Evolutionary conservation across 345 rosid genomes (phyloP).

Genomic region (Heritiera fomes): DNA sequence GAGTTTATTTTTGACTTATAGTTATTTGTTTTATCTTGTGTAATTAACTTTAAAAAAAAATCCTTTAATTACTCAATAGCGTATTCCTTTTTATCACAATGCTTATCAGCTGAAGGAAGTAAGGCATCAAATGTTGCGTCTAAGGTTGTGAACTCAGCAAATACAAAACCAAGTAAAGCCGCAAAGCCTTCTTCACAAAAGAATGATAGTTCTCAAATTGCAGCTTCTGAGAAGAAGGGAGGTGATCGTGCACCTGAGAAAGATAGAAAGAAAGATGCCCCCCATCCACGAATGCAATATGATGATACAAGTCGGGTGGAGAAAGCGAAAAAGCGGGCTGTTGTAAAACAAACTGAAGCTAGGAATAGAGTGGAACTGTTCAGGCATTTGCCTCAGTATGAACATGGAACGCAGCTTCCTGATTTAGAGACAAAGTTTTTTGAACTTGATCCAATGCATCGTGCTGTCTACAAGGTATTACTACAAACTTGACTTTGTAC

Average conservation of each 20-base stretch:
- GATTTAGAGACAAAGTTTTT: constrained; percentile 82
- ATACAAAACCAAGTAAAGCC: constrained; percentile 53
- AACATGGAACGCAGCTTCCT: constrained; percentile 86
- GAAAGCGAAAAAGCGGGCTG: constrained; percentile 87
- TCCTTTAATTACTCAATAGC: neutral
- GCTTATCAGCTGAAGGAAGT: constrained; percentile 53
- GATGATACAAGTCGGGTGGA: constrained; percentile 89
- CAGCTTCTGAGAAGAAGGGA: constrained; percentile 73
- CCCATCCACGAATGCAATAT: constrained; percentile 95
- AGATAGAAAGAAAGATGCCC: constrained; percentile 92
- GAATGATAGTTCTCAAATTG: constrained; percentile 51
- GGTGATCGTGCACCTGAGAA: constrained; percentile 67
- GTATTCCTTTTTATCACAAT: constrained; percentile 6
- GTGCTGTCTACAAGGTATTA: constrained; percentile 84
- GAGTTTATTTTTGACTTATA: constrained; percentile 10
- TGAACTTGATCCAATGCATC: constrained; percentile 90
- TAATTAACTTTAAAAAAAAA: neutral
- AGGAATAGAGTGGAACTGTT: constrained; percentile 89
- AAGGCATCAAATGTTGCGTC: constrained; percentile 41
- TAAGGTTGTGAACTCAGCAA: constrained; percentile 34
- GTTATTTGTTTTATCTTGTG: neutral
- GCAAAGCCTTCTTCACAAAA: constrained; percentile 60
- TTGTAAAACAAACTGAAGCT: constrained; percentile 86
- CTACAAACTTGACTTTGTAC: neutral
- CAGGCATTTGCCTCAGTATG: constrained; percentile 98